These are phyloP conservation scores for Populus trichocarpa DNA, from an alignment of 441 rosid genomes.

Conservation along the genomic window DNA sequence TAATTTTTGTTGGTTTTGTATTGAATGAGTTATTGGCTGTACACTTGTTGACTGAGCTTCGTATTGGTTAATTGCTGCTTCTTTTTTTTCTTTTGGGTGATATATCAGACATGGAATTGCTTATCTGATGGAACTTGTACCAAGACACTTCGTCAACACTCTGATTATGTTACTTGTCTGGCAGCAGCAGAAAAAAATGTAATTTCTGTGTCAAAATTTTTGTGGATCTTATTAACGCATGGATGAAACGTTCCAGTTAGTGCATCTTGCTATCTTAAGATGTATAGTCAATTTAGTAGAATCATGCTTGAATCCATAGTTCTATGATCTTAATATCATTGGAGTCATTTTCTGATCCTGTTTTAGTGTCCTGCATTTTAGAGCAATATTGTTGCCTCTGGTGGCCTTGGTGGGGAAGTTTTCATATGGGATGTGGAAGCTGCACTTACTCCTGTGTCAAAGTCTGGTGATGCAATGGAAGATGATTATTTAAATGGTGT, in stretches of 20 bases:
- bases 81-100: not conserved
- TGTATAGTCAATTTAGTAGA: constrained; percentile 12
- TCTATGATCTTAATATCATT: constrained; percentile 8
- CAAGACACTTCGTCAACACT: constrained; percentile 88
- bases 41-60: constrained; percentile 9
- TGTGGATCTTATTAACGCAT: constrained; percentile 23
- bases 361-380: constrained; percentile 66
- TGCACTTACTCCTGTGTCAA: constrained; percentile 66
- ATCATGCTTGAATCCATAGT: constrained; percentile 1
- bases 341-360: constrained; percentile 59
- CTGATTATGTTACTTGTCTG: constrained; percentile 97
- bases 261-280: constrained; percentile 22
- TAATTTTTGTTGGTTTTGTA: constrained; percentile 3
- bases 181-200: constrained; percentile 93
- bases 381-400: constrained; percentile 96
- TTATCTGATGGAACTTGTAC: constrained; percentile 82
- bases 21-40: not conserved
- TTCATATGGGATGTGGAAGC: constrained; percentile 95
- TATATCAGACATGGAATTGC: constrained; percentile 80
- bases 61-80: not conserved
- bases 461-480: constrained; percentile 67
- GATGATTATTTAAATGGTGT: constrained; percentile 68
- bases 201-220: constrained; percentile 40
- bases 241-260: constrained; percentile 24
- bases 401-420: constrained; percentile 99